These are phyloP conservation scores for Millerago galiae DNA, from an alignment of 805 yeast species.

Conservation along the genomic window DNA sequence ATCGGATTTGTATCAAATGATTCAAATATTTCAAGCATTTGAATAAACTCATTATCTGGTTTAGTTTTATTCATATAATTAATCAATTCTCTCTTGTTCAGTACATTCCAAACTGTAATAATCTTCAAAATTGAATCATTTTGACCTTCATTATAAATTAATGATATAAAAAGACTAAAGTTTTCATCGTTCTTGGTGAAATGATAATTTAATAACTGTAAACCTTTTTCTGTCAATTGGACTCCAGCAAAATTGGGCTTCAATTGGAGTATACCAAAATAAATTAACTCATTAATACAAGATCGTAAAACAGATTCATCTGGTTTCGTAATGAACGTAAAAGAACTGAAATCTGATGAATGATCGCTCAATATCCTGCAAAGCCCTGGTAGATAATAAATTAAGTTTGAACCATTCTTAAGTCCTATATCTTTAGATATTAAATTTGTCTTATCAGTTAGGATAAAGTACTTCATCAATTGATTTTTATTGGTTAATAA, in stretches of 20 bases:
- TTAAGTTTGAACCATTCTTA: neutral
- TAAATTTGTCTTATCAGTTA: constrained; percentile 1
- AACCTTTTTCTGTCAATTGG: constrained; percentile 2
- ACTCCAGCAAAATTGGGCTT: constrained; percentile 2
- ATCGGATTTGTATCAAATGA: constrained; percentile 1
- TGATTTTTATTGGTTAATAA: neutral
- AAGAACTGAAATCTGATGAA: neutral
- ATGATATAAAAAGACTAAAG: neutral
- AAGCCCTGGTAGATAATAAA: constrained; percentile 1
- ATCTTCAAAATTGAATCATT: neutral
- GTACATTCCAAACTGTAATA: neutral
- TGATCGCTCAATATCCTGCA: neutral
- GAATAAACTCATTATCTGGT: constrained; percentile 1
- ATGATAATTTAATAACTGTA: neutral
- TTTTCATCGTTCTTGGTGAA: neutral
- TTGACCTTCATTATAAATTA: neutral
- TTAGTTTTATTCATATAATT: neutral
- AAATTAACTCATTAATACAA: constrained; percentile 4
- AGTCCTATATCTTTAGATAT: neutral
- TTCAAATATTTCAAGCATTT: constrained; percentile 1
- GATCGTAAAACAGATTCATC: constrained; percentile 1
- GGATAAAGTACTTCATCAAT: constrained; percentile 1
- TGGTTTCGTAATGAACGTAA: constrained; percentile 3
- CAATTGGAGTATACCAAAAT: constrained; percentile 2
- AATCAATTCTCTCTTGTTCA: neutral